These are phyloP conservation scores for Perkinsus chesapeaki DNA, from an alignment of 169 alveolate species.

Conservation along the genomic window DNA sequence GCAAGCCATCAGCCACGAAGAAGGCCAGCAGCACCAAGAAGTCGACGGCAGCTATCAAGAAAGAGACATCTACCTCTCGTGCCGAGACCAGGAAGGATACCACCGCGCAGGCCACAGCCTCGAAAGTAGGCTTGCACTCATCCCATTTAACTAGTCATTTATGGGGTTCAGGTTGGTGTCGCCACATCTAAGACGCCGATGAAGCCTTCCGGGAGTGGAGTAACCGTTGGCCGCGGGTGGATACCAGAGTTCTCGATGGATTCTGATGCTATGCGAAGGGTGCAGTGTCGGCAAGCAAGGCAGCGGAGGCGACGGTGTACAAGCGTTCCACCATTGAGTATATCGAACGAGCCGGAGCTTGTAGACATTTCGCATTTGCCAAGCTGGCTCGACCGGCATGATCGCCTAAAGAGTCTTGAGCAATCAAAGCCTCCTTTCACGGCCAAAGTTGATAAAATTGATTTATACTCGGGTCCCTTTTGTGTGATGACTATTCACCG, in stretches of 20 bases:
- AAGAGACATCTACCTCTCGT: not conserved
- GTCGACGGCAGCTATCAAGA: not conserved
- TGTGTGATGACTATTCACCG: not conserved
- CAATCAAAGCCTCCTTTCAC: not conserved
- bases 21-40: not conserved
- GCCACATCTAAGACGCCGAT: not conserved
- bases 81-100: not conserved
- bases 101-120: too few relatives aligned
- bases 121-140: not conserved
- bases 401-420: not conserved
- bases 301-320: not conserved
- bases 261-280: not conserved
- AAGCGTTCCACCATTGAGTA: not conserved
- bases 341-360: not conserved
- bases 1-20: not conserved
- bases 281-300: not conserved
- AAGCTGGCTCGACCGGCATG: not conserved
- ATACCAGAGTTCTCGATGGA: not conserved
- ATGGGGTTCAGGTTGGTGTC: not conserved
- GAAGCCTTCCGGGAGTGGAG: not conserved
- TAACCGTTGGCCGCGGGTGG: not conserved
- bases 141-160: too few relatives aligned
- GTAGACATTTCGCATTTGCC: not conserved
- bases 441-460: not conserved
- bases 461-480: not conserved